These are phyloP conservation scores for Globisporangium parvum DNA, from an alignment of 352 stramenopile species.

Conservation along the genomic window DNA sequence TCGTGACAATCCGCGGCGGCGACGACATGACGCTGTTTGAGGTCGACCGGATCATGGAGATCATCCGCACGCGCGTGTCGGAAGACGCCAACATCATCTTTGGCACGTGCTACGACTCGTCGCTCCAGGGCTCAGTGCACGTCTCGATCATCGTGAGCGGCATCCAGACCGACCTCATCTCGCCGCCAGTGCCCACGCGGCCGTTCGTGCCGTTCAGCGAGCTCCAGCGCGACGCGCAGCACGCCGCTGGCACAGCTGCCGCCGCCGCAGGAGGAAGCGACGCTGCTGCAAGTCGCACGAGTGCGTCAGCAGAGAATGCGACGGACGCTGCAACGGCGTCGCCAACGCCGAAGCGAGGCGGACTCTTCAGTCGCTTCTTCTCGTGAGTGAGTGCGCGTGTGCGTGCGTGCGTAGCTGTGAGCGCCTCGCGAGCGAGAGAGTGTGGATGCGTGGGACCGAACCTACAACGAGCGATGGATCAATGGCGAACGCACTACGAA, in stretches of 20 bases:
- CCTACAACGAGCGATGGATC: background rate
- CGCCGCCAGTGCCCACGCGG: conserved; percentile 52
- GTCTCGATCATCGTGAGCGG: conserved; percentile 87
- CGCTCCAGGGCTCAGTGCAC: conserved; percentile 72
- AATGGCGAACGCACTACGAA: too few relatives aligned
- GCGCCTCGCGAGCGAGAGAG: background rate
- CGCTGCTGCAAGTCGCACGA: conserved; percentile 6
- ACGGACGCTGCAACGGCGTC: conserved; percentile 10
- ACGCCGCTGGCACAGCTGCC: conserved; percentile 20
- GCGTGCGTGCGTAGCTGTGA: conserved; percentile 33
- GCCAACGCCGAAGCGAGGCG: conserved; percentile 23
- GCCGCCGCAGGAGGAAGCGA: background rate
- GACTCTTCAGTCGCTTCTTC: conserved; percentile 71
- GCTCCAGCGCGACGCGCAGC: conserved; percentile 26
- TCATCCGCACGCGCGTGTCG: conserved; percentile 70
- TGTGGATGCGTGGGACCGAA: background rate
- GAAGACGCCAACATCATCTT: conserved; percentile 89
- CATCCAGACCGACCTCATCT: conserved; percentile 83
- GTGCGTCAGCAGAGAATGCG: conserved; percentile 4
- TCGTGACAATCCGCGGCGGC: conserved; percentile 95
- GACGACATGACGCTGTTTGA: conserved; percentile 92
- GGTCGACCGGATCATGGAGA: conserved; percentile 86
- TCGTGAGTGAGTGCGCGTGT: too few relatives aligned
- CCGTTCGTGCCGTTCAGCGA: conserved; percentile 39
- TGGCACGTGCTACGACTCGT: conserved; percentile 82